phyloP scores from a whole-genome alignment of 352 stramenopile species.

The Globisporangium orthogonon region DNA sequence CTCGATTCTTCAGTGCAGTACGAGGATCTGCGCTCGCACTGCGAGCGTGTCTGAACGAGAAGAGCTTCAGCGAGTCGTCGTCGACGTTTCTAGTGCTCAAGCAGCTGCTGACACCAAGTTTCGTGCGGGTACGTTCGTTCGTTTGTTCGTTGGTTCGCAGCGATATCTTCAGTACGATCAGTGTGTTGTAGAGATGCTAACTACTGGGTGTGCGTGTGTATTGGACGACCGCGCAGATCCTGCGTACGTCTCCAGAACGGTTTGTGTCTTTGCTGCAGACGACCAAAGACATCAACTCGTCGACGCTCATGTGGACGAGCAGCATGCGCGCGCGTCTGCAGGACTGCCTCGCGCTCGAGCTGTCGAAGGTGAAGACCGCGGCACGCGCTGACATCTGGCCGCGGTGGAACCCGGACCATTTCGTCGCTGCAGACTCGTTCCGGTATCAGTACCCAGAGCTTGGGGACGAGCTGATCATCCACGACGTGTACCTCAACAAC shows the following conservation, averaged over 20 bases:
- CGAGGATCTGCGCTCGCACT: conserved; percentile 52
- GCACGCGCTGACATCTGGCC: conserved; percentile 50
- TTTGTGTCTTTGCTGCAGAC: conserved; percentile 61
- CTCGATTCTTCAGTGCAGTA: conserved; percentile 42
- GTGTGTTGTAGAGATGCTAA: background rate
- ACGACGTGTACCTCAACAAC: conserved; percentile 81
- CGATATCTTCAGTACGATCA: background rate
- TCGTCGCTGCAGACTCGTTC: conserved; percentile 82
- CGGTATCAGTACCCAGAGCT: conserved; percentile 80
- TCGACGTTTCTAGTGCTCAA: conserved; percentile 48
- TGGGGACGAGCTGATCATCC: conserved; percentile 61
- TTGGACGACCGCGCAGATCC: conserved; percentile 24
- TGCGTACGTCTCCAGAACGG: conserved; percentile 45
- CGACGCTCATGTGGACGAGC: conserved; percentile 70
- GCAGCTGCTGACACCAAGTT: conserved; percentile 74
- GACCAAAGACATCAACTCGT: conserved; percentile 51
- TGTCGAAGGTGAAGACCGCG: conserved; percentile 62
- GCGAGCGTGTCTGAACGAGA: conserved; percentile 47
- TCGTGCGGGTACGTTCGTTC: conserved; percentile 47
- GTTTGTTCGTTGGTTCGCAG: background rate
- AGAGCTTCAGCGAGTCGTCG: conserved; percentile 23
- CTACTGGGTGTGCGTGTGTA: background rate
- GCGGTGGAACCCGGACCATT: conserved; percentile 77
- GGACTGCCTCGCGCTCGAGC: conserved; percentile 43
- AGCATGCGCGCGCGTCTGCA: conserved; percentile 60